These are phyloP conservation scores for Pythium guiyangense DNA, from an alignment of 352 stramenopile genomes.

Conservation along the genomic window DNA sequence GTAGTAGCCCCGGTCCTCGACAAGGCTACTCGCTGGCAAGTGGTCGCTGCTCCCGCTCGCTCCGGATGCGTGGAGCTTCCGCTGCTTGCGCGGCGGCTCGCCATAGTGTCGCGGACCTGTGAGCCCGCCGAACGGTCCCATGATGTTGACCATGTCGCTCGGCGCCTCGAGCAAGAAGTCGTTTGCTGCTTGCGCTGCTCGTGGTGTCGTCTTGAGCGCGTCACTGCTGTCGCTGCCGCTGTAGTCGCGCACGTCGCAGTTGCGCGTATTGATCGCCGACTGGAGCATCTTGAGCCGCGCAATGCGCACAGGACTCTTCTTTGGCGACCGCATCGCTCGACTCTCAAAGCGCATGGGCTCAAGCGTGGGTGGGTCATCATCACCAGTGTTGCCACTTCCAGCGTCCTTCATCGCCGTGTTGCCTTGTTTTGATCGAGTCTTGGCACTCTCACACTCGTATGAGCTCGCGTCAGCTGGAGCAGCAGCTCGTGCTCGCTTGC, in stretches of 20 bases:
- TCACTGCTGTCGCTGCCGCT: background rate
- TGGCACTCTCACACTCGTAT: background rate
- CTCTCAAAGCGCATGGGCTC: background rate
- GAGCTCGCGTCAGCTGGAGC: background rate
- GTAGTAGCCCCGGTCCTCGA: conserved; percentile 73
- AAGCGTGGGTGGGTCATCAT: background rate
- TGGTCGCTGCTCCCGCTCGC: conserved; percentile 9
- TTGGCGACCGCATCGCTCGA: conserved; percentile 29
- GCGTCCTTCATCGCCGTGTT: conserved; percentile 9
- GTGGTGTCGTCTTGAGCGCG: conserved; percentile 3
- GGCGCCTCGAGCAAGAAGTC: conserved; percentile 19
- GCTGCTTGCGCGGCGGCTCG: conserved; percentile 29
- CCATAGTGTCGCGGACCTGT: conserved; percentile 24
- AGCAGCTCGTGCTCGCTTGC: background rate
- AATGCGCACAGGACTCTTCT: conserved; percentile 71
- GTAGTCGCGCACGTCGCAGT: conserved; percentile 60
- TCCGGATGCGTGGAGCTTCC: conserved; percentile 19
- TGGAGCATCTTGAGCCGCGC: conserved; percentile 81
- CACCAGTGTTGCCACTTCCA: background rate
- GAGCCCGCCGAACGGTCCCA: conserved; percentile 73
- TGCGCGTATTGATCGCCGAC: conserved; percentile 74
- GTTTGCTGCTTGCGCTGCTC: conserved; percentile 9
- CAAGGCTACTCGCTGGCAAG: conserved; percentile 9
- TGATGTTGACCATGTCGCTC: conserved; percentile 54
- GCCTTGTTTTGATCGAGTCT: background rate